Conservation (phyloP, 176 grass and related monocot species). For the Cenchrus purpureus region DNA sequence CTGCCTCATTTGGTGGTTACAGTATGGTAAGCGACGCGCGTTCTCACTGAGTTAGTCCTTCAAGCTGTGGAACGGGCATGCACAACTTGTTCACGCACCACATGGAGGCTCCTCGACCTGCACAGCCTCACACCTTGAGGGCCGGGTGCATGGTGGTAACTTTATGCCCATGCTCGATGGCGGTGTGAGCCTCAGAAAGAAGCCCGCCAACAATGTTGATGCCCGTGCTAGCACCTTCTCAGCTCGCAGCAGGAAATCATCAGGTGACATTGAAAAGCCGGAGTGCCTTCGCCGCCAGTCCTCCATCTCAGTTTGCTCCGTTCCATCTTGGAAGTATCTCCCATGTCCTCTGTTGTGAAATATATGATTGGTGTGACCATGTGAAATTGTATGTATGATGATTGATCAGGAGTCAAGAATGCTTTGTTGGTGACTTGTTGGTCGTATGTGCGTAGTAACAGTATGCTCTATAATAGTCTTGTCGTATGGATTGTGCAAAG, state of each 20-base stretch:
- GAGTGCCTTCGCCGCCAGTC: background rate
- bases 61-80: slow-evolving; percentile 28
- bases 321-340: slow-evolving; percentile 21
- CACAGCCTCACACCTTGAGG: slow-evolving; percentile 37
- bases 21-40: background rate
- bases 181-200: slow-evolving; percentile 24
- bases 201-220: background rate
- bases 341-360: slow-evolving; percentile 7
- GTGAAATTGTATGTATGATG: slow-evolving; percentile 17
- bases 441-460: background rate
- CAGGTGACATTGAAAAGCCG: background rate
- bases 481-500: background rate
- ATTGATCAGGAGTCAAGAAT: background rate
- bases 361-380: slow-evolving; percentile 1
- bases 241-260: slow-evolving; percentile 27
- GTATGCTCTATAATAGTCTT: background rate
- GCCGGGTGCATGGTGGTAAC: slow-evolving; percentile 76
- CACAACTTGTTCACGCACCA: slow-evolving; percentile 34
- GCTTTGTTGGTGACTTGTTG: background rate
- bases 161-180: slow-evolving; percentile 54
- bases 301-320: background rate
- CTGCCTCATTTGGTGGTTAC: slow-evolving; percentile 35
- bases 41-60: slow-evolving; percentile 14
- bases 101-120: background rate
- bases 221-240: slow-evolving; percentile 8